phyloP scores from a whole-genome alignment of 2,329 filamentous ascomycete species.

The Diaporthe sp. region DNA sequence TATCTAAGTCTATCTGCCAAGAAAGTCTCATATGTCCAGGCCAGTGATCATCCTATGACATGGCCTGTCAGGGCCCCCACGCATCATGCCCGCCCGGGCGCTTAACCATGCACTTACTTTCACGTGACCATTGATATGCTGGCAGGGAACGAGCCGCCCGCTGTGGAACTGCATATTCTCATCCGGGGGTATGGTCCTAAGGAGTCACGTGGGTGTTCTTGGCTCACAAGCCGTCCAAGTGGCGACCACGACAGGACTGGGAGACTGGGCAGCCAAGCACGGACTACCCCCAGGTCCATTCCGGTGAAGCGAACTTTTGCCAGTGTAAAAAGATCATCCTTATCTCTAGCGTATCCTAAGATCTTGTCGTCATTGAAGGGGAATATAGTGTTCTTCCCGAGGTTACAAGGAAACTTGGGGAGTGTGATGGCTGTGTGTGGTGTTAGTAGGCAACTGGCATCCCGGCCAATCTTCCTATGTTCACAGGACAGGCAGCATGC shows the following conservation, averaged over 20 bases:
- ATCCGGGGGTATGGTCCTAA: background rate
- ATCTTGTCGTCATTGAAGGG: too few species aligned
- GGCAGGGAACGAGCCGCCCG: background rate
- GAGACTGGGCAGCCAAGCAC: background rate
- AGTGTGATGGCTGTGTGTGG: too few species aligned
- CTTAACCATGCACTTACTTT: background rate
- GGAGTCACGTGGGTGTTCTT: background rate
- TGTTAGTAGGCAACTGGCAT: background rate
- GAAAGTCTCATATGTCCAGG: background rate
- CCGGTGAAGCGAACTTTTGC: background rate
- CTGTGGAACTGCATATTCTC: background rate
- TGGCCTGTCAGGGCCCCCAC: background rate
- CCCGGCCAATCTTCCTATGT: background rate
- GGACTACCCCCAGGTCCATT: background rate
- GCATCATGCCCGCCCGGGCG: background rate
- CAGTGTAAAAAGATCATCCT: background rate
- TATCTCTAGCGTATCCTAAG: accelerated
- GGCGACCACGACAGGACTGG: background rate
- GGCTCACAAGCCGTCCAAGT: background rate
- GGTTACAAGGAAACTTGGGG: too few species aligned
- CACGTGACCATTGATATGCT: background rate
- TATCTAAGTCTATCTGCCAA: background rate
- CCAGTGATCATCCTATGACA: background rate
- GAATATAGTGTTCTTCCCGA: background rate
- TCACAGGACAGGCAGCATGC: background rate